phyloP scores from a whole-genome alignment of 306 rosid genomes.

The Quercus alba region DNA sequence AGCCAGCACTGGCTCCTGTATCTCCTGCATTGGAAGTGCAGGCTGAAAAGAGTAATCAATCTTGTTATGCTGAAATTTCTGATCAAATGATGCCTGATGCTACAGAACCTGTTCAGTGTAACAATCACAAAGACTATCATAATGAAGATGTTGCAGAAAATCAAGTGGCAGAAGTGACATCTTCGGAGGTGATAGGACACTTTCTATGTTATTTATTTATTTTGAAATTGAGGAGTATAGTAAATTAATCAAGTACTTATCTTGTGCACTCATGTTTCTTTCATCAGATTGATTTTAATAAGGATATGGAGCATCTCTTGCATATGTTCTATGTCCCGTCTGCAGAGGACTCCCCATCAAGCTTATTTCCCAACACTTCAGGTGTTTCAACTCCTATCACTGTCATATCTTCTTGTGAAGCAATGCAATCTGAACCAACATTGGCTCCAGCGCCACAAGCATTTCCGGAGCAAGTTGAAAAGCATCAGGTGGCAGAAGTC shows the following conservation, averaged over 20 bases:
- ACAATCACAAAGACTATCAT: constrained; percentile 11
- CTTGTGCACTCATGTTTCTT: constrained; percentile 2
- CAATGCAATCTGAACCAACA: constrained; percentile 5
- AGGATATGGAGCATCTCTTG: not conserved
- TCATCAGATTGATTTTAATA: constrained; percentile 22
- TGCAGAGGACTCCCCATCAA: not conserved
- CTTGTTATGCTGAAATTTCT: not conserved
- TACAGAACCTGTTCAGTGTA: not conserved
- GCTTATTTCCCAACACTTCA: no score
- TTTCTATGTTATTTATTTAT: no score
- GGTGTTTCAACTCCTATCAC: no score
- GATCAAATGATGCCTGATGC: constrained; percentile 4
- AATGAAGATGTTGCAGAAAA: constrained; percentile 18
- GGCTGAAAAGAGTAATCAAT: not conserved
- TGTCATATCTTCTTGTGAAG: constrained; percentile 18
- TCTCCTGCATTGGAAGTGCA: not conserved
- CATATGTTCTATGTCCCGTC: constrained; percentile 24
- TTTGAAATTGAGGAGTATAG: not conserved
- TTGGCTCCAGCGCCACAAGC: constrained; percentile 27
- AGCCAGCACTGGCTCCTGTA: no score
- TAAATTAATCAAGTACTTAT: not conserved
- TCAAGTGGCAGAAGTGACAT: not conserved
- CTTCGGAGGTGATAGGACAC: constrained; percentile 3
- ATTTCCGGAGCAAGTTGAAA: no score
- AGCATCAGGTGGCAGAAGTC: no score